A percentile compares a stretch with the other conserved stretches of the same genome.
Conservation (phyloP, 2,329 filamentous ascomycete species). For the Raffaelea albimanens region DNA sequence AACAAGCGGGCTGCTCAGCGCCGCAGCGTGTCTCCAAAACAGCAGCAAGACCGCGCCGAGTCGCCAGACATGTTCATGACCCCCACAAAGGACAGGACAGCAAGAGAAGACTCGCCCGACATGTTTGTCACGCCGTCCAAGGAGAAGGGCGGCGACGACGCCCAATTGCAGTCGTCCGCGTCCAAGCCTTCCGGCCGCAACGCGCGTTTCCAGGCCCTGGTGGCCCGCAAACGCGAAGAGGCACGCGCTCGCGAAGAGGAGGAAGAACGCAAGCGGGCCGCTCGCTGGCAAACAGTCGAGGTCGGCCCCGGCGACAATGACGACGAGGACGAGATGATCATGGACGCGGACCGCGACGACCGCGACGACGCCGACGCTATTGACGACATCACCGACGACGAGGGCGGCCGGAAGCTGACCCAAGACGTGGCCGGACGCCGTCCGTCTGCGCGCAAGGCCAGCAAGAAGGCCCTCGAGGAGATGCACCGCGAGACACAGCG, state of each 20-base stretch:
- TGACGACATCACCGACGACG: conserved; percentile 51
- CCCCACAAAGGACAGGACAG: conserved; percentile 7
- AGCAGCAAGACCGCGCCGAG: background rate
- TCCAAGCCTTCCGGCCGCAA: conserved; percentile 34
- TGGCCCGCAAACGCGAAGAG: conserved; percentile 65
- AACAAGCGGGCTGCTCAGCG: conserved; percentile 16
- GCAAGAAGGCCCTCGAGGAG: conserved; percentile 89
- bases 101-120: conserved; percentile 32
- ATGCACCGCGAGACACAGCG: conserved; percentile 94
- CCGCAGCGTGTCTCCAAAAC: conserved; percentile 6
- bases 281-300: conserved; percentile 25
- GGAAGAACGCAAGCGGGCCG: conserved; percentile 37
- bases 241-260: conserved; percentile 57
- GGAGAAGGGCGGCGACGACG: conserved; percentile 18
- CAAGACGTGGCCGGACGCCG: conserved; percentile 47
- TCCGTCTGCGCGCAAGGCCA: conserved; percentile 64
- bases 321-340: conserved; percentile 19
- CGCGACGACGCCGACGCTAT: conserved; percentile 43
- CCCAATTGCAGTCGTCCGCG: conserved; percentile 34
- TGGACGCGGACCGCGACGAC: conserved; percentile 34
- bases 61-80: conserved; percentile 11
- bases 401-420: conserved; percentile 55
- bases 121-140: conserved; percentile 48
- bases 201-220: conserved; percentile 59
- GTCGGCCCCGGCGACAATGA: conserved; percentile 30